These are phyloP conservation scores for Nemania serpens DNA, from an alignment of 2,329 filamentous ascomycete species.

Conservation along the genomic window DNA sequence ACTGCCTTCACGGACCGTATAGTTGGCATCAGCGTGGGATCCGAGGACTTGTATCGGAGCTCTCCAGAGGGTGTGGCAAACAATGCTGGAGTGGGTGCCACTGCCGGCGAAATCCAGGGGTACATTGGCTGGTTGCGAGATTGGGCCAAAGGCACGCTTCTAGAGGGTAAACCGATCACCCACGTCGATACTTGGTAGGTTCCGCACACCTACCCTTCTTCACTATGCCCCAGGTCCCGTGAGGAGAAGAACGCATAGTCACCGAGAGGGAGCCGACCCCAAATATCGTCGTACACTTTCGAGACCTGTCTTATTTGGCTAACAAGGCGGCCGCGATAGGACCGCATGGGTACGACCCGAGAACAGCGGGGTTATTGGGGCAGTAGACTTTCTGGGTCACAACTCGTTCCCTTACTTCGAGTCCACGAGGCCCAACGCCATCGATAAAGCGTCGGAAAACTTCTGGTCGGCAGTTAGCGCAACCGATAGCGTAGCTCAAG, in stretches of 20 bases:
- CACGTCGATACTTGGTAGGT: constrained; percentile 41
- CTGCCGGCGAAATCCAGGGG: constrained; percentile 34
- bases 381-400: constrained; percentile 38
- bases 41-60: constrained; percentile 40
- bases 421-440: constrained; percentile 36
- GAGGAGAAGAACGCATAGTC: neutral
- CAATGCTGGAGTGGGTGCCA: constrained; percentile 36
- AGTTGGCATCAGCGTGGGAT: constrained; percentile 40
- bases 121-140: constrained; percentile 40
- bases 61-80: constrained; percentile 34
- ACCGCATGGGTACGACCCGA: constrained; percentile 40
- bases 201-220: neutral
- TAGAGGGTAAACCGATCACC: constrained; percentile 38
- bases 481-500: constrained; percentile 36
- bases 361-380: constrained; percentile 31
- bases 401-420: constrained; percentile 42
- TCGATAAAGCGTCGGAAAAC: constrained; percentile 34
- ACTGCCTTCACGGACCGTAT: constrained; percentile 36
- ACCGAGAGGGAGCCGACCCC: neutral
- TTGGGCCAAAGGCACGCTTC: constrained; percentile 33
- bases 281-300: neutral
- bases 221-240: neutral
- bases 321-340: constrained; percentile 24
- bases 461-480: constrained; percentile 35
- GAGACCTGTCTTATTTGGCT: constrained; percentile 15